A percentile compares a stretch with the other conserved stretches of the same genome.
These are phyloP conservation scores for Tetragonia tetragonoides DNA, from an alignment of 148 eudicot genomes.

Conservation along the genomic window DNA sequence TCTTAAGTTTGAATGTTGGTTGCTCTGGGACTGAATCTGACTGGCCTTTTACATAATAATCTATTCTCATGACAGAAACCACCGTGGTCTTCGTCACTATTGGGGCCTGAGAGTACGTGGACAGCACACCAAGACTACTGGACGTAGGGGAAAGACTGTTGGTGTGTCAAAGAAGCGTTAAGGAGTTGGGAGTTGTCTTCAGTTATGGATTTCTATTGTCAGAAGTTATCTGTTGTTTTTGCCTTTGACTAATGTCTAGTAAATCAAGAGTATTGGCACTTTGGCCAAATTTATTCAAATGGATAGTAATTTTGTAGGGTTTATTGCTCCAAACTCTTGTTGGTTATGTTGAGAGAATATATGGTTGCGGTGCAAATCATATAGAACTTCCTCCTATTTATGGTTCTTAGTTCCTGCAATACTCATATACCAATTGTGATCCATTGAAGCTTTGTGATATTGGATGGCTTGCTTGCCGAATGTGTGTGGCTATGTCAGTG, in stretches of 20 bases:
- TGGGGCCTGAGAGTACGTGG: slow-evolving; percentile 85
- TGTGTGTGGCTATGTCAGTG: too few species aligned
- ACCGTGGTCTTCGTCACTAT: slow-evolving; percentile 84
- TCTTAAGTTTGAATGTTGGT: too few species aligned
- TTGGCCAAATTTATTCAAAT: background rate
- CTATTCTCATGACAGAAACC: slow-evolving; percentile 40
- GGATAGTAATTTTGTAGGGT: slow-evolving; percentile 26
- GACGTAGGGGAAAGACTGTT: slow-evolving; percentile 85
- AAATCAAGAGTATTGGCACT: background rate
- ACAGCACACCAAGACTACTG: slow-evolving; percentile 85
- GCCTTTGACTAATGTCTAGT: slow-evolving; percentile 2
- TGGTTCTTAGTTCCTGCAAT: too few species aligned
- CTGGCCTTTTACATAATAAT: background rate
- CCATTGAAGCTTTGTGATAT: too few species aligned
- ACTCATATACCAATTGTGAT: too few species aligned
- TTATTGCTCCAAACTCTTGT: slow-evolving; percentile 11
- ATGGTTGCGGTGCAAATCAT: background rate
- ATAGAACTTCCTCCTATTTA: background rate
- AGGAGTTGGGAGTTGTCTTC: slow-evolving; percentile 5
- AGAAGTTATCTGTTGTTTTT: background rate
- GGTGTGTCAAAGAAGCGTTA: slow-evolving; percentile 81
- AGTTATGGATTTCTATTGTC: background rate
- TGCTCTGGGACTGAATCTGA: background rate
- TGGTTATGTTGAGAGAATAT: slow-evolving; percentile 6
- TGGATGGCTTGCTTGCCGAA: too few species aligned